A percentile compares a stretch with the other conserved stretches of the same genome.
Evolutionary conservation across 2,329 filamentous ascomycete species (phyloP).

Genomic region (Aspergillus spinulosporus): DNA sequence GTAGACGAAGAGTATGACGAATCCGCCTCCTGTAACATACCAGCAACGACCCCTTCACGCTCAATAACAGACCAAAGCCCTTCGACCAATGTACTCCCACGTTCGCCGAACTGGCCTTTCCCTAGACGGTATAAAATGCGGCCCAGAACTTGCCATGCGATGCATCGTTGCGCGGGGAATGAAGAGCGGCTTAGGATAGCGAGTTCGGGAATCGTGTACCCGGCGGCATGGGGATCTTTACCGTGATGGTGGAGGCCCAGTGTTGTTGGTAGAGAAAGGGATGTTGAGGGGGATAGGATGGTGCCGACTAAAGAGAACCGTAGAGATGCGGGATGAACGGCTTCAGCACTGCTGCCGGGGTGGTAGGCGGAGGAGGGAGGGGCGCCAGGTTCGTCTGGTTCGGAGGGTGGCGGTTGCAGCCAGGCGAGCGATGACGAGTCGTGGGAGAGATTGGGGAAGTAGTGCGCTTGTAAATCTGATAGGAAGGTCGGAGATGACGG

Average conservation of each 20-base stretch:
- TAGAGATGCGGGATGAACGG: constrained; percentile 65
- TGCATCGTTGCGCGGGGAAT: constrained; percentile 81
- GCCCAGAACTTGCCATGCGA: constrained; percentile 89
- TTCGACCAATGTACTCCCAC: constrained; percentile 64
- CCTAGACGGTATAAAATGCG: constrained; percentile 82
- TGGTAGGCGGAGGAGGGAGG: constrained; percentile 71
- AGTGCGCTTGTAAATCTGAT: constrained; percentile 80
- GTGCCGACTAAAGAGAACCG: constrained; percentile 86
- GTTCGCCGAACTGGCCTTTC: constrained; percentile 65
- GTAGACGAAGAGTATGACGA: constrained; percentile 45
- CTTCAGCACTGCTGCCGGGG: constrained; percentile 69
- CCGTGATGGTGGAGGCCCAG: constrained; percentile 91
- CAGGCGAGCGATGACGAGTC: constrained; percentile 85
- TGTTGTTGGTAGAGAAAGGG: constrained; percentile 71
- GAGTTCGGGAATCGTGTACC: constrained; percentile 88
- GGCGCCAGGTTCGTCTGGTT: constrained; percentile 62
- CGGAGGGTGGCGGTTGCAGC: constrained; percentile 74
- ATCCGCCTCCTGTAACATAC: constrained; percentile 72
- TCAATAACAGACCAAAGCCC: constrained; percentile 80
- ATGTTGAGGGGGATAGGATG: constrained; percentile 73
- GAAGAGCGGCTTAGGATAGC: constrained; percentile 76
- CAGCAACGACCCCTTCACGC: constrained; percentile 73
- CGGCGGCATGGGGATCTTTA: constrained; percentile 88
- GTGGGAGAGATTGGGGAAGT: constrained; percentile 84
- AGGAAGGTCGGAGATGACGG: constrained; percentile 82